A percentile compares a stretch with the other conserved stretches of the same genome.
Evolutionary conservation across 1,284 basidiomycete genomes (phyloP).

Genomic region (Melanopsichium pennsylvanicum): DNA sequence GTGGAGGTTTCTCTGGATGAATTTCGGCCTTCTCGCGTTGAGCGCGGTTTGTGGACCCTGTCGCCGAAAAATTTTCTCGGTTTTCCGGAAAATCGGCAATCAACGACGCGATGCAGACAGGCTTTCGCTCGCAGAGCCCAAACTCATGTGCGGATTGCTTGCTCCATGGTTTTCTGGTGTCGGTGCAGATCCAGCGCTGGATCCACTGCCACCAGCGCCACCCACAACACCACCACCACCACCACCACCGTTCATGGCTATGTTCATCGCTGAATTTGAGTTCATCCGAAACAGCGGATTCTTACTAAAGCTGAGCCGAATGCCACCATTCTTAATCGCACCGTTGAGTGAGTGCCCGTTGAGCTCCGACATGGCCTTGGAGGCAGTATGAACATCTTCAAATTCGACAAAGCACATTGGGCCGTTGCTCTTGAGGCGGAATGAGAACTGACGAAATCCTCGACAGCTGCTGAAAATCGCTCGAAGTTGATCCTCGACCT

Average conservation of each 20-base stretch:
- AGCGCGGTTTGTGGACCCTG: conserved; percentile 13
- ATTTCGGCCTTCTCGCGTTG: conserved; percentile 1
- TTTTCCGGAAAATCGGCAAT: conserved; percentile 11
- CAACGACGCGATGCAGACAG: conserved; percentile 21
- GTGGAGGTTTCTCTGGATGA: conserved; percentile 4
- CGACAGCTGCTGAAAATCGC: conserved; percentile 79
- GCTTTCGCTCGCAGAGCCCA: conserved; percentile 41
- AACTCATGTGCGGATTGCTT: conserved; percentile 12
- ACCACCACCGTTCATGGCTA: conserved; percentile 11
- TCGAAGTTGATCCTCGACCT: conserved; percentile 83
- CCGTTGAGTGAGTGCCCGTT: conserved; percentile 91
- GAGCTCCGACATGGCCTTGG: conserved; percentile 83
- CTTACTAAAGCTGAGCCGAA: conserved; percentile 81
- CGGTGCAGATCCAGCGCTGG: conserved; percentile 12
- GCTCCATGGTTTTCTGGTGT: conserved; percentile 4
- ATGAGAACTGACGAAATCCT: conserved; percentile 90
- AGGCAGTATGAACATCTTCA: conserved; percentile 84
- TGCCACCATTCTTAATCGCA: conserved; percentile 85
- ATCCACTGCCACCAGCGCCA: conserved; percentile 7
- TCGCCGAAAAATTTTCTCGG: conserved; percentile 11
- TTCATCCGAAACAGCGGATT: conserved; percentile 57
- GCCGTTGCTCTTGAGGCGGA: conserved; percentile 92
- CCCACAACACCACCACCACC: conserved; percentile 3
- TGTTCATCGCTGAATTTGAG: conserved; percentile 42
- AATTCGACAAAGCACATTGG: conserved; percentile 95